Evolutionary conservation across 768 basidiomycete species (phyloP).

Genomic region (Zangia roseola): DNA sequence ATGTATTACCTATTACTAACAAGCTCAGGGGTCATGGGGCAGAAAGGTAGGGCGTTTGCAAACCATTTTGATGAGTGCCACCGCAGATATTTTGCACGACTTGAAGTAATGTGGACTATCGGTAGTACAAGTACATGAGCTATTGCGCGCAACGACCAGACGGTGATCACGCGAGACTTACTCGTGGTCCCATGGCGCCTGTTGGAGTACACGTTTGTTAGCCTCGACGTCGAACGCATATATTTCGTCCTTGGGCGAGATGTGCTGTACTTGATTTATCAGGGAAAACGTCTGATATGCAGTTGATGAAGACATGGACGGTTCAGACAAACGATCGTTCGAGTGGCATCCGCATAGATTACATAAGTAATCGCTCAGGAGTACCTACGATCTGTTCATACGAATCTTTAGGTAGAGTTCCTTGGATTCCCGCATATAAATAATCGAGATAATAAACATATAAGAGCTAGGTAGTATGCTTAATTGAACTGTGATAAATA

Average conservation of each 20-base stretch:
- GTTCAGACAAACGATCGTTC: too few species aligned
- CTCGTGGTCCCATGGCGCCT: slow-evolving; percentile 88
- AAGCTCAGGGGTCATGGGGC: not conserved
- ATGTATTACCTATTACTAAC: slow-evolving; percentile 79
- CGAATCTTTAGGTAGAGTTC: too few species aligned
- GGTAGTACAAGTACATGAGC: not conserved
- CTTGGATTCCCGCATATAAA: too few species aligned
- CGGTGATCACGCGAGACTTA: slow-evolving; percentile 35
- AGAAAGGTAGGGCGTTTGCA: slow-evolving; percentile 4
- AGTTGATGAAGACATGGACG: slow-evolving; percentile 43
- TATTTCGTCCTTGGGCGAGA: slow-evolving; percentile 77
- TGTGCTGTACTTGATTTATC: slow-evolving; percentile 64
- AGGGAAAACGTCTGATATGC: slow-evolving; percentile 75
- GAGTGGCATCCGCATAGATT: too few species aligned
- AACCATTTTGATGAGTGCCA: slow-evolving; percentile 95
- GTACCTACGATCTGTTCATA: too few species aligned
- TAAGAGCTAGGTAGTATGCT: too few species aligned
- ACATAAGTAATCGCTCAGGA: too few species aligned
- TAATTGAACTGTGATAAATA: too few species aligned
- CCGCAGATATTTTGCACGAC: slow-evolving; percentile 91
- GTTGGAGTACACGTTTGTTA: slow-evolving; percentile 63
- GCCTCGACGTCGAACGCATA: slow-evolving; percentile 70
- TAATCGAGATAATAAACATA: too few species aligned
- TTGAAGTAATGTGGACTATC: slow-evolving; percentile 78
- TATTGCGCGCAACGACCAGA: not conserved